Evolutionary conservation across 495 filamentous ascomycete species (phyloP).

Genomic region (Glutinoglossum americanum): DNA sequence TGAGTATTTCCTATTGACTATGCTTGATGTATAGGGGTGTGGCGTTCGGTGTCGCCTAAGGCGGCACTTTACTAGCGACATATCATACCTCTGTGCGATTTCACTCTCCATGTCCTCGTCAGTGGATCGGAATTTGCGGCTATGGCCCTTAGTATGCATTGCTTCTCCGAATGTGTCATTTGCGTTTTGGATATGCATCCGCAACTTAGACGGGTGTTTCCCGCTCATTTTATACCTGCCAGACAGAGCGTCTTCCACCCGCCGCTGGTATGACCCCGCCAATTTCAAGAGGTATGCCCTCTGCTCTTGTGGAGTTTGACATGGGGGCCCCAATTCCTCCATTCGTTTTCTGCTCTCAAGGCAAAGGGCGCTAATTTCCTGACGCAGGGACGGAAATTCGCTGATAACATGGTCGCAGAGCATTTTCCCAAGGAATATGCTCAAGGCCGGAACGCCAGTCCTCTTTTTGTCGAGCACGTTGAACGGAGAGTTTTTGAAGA

Average conservation of each 20-base stretch:
- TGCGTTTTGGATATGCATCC: background rate
- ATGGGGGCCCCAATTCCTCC: constrained; percentile 22
- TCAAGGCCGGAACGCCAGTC: constrained; percentile 29
- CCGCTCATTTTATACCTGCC: background rate
- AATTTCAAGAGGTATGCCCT: constrained; percentile 16
- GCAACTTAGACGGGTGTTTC: background rate
- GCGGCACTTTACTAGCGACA: no score
- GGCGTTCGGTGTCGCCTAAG: no score
- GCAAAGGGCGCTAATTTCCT: constrained; percentile 23
- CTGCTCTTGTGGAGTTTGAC: constrained; percentile 23
- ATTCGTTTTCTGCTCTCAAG: constrained; percentile 15
- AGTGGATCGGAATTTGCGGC: constrained; percentile 22
- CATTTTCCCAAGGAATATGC: constrained; percentile 20
- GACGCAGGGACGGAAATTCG: constrained; percentile 29
- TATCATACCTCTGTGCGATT: background rate
- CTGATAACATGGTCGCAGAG: constrained; percentile 24
- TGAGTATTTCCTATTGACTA: background rate
- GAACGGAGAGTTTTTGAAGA: constrained; percentile 25
- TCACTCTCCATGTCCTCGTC: constrained; percentile 3
- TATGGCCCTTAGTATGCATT: constrained; percentile 12
- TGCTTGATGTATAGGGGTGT: background rate
- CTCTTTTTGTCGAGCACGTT: constrained; percentile 21
- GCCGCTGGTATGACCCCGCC: background rate
- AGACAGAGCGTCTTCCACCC: background rate
- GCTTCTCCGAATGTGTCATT: background rate